Evolutionary conservation across 768 basidiomycete species (phyloP).

Genomic region (Hygrocybe coccinea): DNA sequence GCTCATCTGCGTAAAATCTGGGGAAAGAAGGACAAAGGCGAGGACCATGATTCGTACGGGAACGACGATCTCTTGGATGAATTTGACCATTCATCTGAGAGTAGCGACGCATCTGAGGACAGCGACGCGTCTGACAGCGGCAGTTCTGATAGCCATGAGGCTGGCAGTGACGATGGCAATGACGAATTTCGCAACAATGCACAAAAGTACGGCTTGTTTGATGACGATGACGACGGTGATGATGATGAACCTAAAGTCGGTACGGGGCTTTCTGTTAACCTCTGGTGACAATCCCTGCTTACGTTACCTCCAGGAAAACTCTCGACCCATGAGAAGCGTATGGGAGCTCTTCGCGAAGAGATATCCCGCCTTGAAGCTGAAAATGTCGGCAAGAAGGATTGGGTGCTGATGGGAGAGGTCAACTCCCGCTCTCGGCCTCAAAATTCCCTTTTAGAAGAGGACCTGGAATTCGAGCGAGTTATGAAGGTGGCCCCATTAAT

Average conservation of each 20-base stretch:
- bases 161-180: constrained; percentile 27
- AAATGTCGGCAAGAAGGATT: constrained; percentile 85
- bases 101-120: constrained; percentile 17
- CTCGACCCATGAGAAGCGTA: constrained; percentile 77
- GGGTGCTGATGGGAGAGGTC: constrained; percentile 91
- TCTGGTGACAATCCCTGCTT: not conserved
- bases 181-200: constrained; percentile 34
- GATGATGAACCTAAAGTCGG: constrained; percentile 22
- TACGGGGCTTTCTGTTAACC: not conserved
- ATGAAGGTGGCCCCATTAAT: constrained; percentile 83
- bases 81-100: too few relatives aligned
- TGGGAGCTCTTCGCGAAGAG: constrained; percentile 67
- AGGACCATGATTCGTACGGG: too few relatives aligned
- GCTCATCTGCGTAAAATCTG: constrained; percentile 23
- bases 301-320: constrained; percentile 39
- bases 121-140: constrained; percentile 5
- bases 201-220: constrained; percentile 61
- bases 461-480: constrained; percentile 90
- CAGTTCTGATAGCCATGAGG: constrained; percentile 17
- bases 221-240: constrained; percentile 23
- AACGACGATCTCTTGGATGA: too few relatives aligned
- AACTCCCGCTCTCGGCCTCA: constrained; percentile 76
- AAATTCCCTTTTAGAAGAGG: constrained; percentile 88
- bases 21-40: constrained; percentile 31
- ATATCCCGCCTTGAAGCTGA: constrained; percentile 79